Base-by-base conservation (phyloP, 192 early-diverging fungal genomes). In the Coemansia sp. region DNA sequence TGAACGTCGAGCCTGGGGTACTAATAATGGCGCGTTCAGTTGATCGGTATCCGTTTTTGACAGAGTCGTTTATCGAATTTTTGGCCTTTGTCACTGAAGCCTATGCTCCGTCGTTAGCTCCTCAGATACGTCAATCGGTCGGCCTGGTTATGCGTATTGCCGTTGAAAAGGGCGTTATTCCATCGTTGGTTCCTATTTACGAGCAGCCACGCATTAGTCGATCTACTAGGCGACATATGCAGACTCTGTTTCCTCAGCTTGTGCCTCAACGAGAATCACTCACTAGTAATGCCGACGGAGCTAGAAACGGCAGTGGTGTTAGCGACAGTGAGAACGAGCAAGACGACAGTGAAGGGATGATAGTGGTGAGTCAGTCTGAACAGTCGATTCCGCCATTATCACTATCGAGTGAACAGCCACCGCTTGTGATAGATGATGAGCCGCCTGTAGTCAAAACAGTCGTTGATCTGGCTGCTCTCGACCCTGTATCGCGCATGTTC, bases 1-100 rank as follows among this genome's bases (percentile, higher is more conserved):
- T 94, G 93, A 79, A 66, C 20, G 71, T 86, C 77, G 93, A 94
- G 73, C 93, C 93, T 0, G 90, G 88, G 2, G 90, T 93, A 71
- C 78, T 94, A 7, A 76, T 94, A 1, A 91, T 94, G 84, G 87
- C 91, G 61, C 65, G 86, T 22, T 91, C 91, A 0, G 71, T 87
- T 10, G 88, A 91, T 62, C 69, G 81, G 63, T 88, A 90, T 64
- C 74, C 89, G 16, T 90, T 88, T 58, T 75, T 92, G 40, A 90
- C 91, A 0, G 70, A 84, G 8, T 92, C 89, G 46, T 69, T 93
- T 24, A 62, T 94, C 12, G 93, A 94, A 73, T 94, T 89, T 76
- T 49, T 94, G 44, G 79, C 71, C 11, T 89, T 86, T 62, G 73
- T 83, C 0, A 62, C 84, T n/a, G 85, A 89, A 18, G 89, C 90